Evolutionary conservation across 768 basidiomycete genomes (phyloP).

Genomic region (Rhizopogon salebrosus): DNA sequence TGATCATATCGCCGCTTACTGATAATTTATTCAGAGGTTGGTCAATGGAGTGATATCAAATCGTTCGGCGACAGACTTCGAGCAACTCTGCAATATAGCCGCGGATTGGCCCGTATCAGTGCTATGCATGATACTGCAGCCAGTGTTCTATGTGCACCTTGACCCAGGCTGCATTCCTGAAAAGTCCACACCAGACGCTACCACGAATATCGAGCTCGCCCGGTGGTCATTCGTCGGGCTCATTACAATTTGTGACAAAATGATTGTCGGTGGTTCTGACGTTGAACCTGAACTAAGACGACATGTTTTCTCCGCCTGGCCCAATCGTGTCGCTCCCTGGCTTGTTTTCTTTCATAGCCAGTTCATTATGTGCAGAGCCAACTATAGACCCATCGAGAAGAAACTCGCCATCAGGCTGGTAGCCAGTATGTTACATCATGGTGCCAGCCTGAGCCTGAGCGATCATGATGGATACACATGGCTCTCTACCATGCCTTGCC

Average conservation of each 20-base stretch:
- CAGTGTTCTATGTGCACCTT: background rate
- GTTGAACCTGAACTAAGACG: too few relatives aligned
- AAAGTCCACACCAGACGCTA: background rate
- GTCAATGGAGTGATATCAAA: background rate
- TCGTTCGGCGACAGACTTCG: background rate
- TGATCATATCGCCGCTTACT: background rate
- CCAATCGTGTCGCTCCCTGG: background rate
- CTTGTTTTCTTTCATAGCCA: background rate
- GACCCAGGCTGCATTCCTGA: background rate
- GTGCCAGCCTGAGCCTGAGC: too few relatives aligned
- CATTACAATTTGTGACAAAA: background rate
- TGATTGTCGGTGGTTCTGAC: background rate
- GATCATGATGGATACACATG: background rate
- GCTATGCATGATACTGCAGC: background rate
- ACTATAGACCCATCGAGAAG: background rate
- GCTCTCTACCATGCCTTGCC: background rate
- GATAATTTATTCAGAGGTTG: background rate
- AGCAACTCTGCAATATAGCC: background rate
- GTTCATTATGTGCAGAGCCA: background rate
- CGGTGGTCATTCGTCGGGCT: background rate
- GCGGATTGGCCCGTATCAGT: background rate
- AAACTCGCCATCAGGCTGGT: background rate
- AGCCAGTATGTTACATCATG: too few relatives aligned
- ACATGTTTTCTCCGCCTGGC: background rate
- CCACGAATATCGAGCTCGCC: background rate